Evolutionary conservation across 768 basidiomycete species (phyloP).

Genomic region (Panaeolus cyanescens): DNA sequence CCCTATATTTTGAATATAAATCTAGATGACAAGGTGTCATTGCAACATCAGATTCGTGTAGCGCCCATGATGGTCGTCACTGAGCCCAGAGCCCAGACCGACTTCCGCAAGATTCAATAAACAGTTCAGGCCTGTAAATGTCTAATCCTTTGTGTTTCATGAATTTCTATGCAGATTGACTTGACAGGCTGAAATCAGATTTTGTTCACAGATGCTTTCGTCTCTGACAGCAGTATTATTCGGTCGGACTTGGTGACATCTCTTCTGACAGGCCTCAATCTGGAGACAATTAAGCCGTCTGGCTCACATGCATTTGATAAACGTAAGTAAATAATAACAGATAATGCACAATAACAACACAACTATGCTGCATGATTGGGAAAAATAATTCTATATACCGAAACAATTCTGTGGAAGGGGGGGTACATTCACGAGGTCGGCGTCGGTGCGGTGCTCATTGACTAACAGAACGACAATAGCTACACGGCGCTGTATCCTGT

Average conservation of each 20-base stretch:
- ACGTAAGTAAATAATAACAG: background rate
- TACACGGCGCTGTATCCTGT: constrained; percentile 17
- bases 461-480: constrained; percentile 9
- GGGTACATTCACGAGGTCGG: background rate
- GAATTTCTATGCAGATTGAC: background rate
- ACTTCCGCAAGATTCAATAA: background rate
- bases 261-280: background rate
- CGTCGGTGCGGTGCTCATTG: background rate
- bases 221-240: background rate
- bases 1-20: too few relatives aligned
- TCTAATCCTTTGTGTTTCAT: background rate
- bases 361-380: background rate
- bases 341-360: background rate
- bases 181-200: background rate
- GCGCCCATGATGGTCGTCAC: background rate
- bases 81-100: background rate
- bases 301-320: background rate
- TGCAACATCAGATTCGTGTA: too few relatives aligned
- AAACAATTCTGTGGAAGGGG: background rate
- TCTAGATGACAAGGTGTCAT: too few relatives aligned
- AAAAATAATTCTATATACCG: background rate
- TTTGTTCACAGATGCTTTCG: background rate
- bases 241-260: constrained; percentile 1
- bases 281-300: background rate
- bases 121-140: background rate